phyloP scores from a whole-genome alignment of 306 rosid species.

The Pterocarpus macrocarpus region DNA sequence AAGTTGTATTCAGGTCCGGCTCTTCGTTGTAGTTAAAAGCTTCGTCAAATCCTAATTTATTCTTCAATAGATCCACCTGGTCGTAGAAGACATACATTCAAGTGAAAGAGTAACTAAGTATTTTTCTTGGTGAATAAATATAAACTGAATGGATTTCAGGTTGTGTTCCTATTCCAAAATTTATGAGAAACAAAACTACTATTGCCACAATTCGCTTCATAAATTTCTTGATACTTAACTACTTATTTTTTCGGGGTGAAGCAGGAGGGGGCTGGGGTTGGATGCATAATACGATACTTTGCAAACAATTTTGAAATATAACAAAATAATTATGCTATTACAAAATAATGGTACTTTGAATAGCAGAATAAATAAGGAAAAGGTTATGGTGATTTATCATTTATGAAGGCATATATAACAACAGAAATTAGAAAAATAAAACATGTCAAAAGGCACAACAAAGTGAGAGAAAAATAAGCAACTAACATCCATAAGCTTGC shows the following conservation, averaged over 20 bases:
- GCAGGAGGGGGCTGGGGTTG: background rate
- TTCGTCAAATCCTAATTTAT: conserved; percentile 47
- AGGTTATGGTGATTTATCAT: background rate
- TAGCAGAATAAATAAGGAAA: background rate
- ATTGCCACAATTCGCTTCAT: background rate
- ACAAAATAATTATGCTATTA: no score
- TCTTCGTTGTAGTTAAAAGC: conserved; percentile 55
- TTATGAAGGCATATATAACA: background rate
- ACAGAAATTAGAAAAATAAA: background rate
- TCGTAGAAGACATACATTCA: background rate
- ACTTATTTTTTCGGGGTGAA: background rate
- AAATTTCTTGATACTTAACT: background rate
- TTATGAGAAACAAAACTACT: background rate
- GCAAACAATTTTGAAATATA: background rate
- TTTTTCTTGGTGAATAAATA: background rate
- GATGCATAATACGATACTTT: background rate
- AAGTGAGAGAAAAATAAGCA: background rate
- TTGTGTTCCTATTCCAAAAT: background rate
- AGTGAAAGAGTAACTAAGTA: background rate
- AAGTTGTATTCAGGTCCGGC: conserved; percentile 42
- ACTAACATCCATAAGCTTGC: conserved; percentile 3
- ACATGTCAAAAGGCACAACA: background rate
- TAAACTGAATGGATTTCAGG: background rate
- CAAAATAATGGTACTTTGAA: background rate
- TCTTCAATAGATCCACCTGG: conserved; percentile 41